A percentile compares a stretch with the other conserved stretches of the same genome.
phyloP scores from a whole-genome alignment of 805 yeast species.

The Ascoidea tarda region DNA sequence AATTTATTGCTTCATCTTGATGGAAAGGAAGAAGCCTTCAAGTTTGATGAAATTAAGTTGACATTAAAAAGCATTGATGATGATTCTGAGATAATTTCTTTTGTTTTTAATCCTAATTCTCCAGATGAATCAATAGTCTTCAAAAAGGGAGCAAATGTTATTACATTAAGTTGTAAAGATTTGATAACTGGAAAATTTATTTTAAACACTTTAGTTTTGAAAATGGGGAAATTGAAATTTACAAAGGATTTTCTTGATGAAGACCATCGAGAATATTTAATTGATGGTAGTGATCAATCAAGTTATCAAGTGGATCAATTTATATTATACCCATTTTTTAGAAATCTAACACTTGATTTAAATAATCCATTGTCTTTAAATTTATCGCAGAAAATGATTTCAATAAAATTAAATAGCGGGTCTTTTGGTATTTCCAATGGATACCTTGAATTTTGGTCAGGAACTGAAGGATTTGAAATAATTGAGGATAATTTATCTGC shows the following conservation, averaged over 20 bases:
- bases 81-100: conserved; percentile 4
- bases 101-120: not conserved
- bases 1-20: conserved; percentile 13
- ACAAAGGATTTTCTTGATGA: conserved; percentile 6
- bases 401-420: conserved; percentile 18
- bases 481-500: conserved; percentile 5
- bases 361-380: conserved; percentile 15
- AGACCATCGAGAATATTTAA: not conserved
- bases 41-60: conserved; percentile 12
- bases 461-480: conserved; percentile 2
- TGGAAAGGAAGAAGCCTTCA: conserved; percentile 1
- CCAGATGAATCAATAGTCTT: conserved; percentile 1
- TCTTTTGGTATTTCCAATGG: conserved; percentile 20
- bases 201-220: conserved; percentile 10
- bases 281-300: not conserved
- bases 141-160: conserved; percentile 5
- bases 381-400: conserved; percentile 18
- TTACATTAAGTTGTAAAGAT: conserved; percentile 8
- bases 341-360: conserved; percentile 13
- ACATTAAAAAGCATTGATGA: conserved; percentile 4
- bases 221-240: conserved; percentile 14
- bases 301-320: not conserved
- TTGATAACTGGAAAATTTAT: conserved; percentile 13
- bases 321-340: conserved; percentile 4
- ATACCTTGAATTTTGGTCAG: conserved; percentile 7